These are phyloP conservation scores for Pseudonitzschia pungens DNA, from an alignment of 108 stramenopile species.

Conservation along the genomic window DNA sequence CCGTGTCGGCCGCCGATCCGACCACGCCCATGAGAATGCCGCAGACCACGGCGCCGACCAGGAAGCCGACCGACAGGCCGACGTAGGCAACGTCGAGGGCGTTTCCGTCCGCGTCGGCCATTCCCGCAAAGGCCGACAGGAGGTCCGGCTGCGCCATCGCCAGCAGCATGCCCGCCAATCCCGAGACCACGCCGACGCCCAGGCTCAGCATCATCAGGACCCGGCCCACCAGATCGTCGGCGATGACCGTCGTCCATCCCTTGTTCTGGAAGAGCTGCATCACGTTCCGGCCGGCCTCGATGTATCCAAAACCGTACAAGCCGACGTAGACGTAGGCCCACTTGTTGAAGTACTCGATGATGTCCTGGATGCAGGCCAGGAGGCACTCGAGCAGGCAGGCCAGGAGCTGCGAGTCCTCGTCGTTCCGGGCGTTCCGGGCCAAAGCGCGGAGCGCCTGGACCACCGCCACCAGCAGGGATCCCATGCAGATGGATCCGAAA, in stretches of 20 bases:
- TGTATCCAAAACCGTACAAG: conserved; percentile 76
- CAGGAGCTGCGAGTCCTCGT: conserved; percentile 53
- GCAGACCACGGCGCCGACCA: conserved; percentile 5
- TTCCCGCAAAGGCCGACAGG: conserved; percentile 36
- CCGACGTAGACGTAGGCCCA: conserved; percentile 90
- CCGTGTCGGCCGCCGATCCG: conserved; percentile 73
- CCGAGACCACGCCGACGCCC: conserved; percentile 68
- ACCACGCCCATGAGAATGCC: conserved; percentile 67
- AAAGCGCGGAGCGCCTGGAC: conserved; percentile 71
- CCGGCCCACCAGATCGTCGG: conserved; percentile 65
- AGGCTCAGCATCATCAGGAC: conserved; percentile 61
- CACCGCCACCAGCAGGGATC: conserved; percentile 81
- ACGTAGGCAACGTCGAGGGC: not conserved
- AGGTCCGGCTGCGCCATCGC: conserved; percentile 45
- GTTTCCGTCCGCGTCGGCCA: conserved; percentile 25
- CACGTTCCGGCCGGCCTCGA: conserved; percentile 73
- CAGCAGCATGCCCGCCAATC: conserved; percentile 55
- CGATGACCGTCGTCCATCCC: conserved; percentile 82
- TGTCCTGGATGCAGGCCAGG: conserved; percentile 53
- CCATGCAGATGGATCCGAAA: conserved; percentile 83
- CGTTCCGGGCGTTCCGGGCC: conserved; percentile 45
- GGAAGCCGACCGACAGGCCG: conserved; percentile 28
- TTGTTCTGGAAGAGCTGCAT: conserved; percentile 64
- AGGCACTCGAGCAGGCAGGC: conserved; percentile 76
- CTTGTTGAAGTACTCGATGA: conserved; percentile 75